These are phyloP conservation scores for Echinosophora koreensis DNA, from an alignment of 306 rosid genomes.

Conservation along the genomic window DNA sequence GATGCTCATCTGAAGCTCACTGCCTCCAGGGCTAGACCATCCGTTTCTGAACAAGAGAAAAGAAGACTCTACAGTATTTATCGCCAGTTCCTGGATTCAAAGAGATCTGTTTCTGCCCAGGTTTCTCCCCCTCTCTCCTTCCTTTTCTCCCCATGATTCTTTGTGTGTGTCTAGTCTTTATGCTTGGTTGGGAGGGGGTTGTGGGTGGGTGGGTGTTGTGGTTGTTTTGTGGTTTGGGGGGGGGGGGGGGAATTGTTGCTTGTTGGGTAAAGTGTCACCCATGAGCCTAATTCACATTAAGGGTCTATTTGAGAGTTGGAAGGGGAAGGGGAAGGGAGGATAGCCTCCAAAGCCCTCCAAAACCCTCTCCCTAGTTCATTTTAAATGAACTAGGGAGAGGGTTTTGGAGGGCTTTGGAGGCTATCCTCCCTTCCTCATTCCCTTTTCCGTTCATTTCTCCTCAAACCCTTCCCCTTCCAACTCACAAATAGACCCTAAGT, in stretches of 20 bases:
- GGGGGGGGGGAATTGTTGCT: slow-evolving; percentile 8
- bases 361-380: too few relatives aligned
- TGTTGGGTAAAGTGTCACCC: slow-evolving; percentile 12
- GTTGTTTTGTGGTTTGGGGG: too few relatives aligned
- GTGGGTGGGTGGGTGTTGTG: too few relatives aligned
- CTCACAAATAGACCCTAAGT: neutral
- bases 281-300: slow-evolving; percentile 4
- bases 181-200: neutral
- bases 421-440: too few relatives aligned
- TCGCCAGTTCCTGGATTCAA: slow-evolving; percentile 80
- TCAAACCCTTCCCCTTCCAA: too few relatives aligned
- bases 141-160: neutral
- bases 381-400: too few relatives aligned
- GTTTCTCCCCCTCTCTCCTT: slow-evolving; percentile 53
- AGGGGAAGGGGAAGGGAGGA: too few relatives aligned
- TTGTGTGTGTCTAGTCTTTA: neutral
- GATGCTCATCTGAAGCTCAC: slow-evolving; percentile 70
- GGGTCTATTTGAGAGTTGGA: too few relatives aligned
- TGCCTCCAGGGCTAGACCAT: slow-evolving; percentile 80
- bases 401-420: too few relatives aligned
- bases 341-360: too few relatives aligned
- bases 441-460: too few relatives aligned
- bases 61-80: slow-evolving; percentile 76
- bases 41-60: slow-evolving; percentile 89
- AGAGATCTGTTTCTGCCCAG: slow-evolving; percentile 85